These are phyloP conservation scores for Linderniella brevidens DNA, from an alignment of 257 asterid species.

Conservation along the genomic window DNA sequence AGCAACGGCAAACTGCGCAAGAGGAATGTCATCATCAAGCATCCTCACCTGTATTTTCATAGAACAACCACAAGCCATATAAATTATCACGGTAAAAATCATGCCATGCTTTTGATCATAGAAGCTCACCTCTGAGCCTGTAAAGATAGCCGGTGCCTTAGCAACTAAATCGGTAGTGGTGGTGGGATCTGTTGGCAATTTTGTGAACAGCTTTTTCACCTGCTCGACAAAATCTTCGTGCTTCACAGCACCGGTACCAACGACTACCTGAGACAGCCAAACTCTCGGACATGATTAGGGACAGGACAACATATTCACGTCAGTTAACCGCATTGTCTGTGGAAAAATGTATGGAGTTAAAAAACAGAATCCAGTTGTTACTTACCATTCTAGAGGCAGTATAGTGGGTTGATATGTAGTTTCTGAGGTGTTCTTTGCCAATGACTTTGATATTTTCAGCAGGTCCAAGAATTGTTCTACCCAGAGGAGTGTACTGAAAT, in stretches of 20 bases:
- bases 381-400: constrained; percentile 67
- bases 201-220: constrained; percentile 49
- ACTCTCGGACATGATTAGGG: neutral
- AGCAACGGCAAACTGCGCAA: constrained; percentile 78
- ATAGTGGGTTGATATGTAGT: constrained; percentile 62
- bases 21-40: constrained; percentile 63
- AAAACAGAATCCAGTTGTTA: neutral
- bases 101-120: constrained; percentile 2
- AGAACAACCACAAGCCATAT: neutral
- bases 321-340: neutral
- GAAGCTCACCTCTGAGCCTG: constrained; percentile 73
- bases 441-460: constrained; percentile 54
- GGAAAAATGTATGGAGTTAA: neutral
- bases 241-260: constrained; percentile 73
- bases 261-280: constrained; percentile 36
- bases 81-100: too few species aligned
- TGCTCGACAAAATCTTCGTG: constrained; percentile 77
- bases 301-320: neutral
- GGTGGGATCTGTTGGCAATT: constrained; percentile 38
- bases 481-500: constrained; percentile 72
- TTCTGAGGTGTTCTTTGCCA: constrained; percentile 29
- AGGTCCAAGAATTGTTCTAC: constrained; percentile 82
- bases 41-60: constrained; percentile 40
- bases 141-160: constrained; percentile 57
- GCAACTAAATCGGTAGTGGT: constrained; percentile 51